phyloP scores from a whole-genome alignment of 2,329 filamentous ascomycete species.

The Pestalotiopsis fici region DNA sequence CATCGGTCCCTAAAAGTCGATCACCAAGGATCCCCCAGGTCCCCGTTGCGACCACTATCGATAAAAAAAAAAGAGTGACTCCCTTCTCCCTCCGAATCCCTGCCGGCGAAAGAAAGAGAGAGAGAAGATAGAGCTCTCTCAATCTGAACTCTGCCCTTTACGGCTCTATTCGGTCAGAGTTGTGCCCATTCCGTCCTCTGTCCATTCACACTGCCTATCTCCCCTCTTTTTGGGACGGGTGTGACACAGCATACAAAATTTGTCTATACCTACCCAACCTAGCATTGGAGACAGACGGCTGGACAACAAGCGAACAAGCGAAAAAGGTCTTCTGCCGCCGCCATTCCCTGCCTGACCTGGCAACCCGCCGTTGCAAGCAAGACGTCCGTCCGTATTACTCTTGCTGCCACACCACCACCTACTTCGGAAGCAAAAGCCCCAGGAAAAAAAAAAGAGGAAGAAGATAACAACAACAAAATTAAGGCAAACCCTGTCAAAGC shows the following conservation, averaged over 20 bases:
- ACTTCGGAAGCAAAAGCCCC: background rate
- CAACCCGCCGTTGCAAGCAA: conserved; percentile 3
- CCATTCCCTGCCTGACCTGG: background rate
- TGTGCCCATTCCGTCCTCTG: background rate
- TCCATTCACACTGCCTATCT: background rate
- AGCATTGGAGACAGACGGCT: background rate
- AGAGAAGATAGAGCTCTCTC: background rate
- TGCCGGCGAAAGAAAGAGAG: background rate
- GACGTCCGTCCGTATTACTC: background rate
- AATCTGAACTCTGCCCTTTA: background rate
- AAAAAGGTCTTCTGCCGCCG: background rate
- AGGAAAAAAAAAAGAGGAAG: background rate
- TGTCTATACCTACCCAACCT: background rate
- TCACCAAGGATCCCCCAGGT: conserved; percentile 4
- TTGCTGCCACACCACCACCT: background rate
- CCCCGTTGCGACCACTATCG: conserved; percentile 4
- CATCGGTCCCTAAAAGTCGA: conserved; percentile 1
- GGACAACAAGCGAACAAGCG: background rate
- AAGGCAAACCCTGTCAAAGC: background rate
- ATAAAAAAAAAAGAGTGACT: background rate
- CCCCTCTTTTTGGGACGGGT: conserved; percentile 1
- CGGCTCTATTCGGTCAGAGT: conserved; percentile 7
- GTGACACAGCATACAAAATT: background rate
- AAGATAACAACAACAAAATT: background rate
- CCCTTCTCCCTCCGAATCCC: background rate